These are phyloP conservation scores for Grosmannia serpens DNA, from an alignment of 2,329 filamentous ascomycete genomes.

Conservation along the genomic window DNA sequence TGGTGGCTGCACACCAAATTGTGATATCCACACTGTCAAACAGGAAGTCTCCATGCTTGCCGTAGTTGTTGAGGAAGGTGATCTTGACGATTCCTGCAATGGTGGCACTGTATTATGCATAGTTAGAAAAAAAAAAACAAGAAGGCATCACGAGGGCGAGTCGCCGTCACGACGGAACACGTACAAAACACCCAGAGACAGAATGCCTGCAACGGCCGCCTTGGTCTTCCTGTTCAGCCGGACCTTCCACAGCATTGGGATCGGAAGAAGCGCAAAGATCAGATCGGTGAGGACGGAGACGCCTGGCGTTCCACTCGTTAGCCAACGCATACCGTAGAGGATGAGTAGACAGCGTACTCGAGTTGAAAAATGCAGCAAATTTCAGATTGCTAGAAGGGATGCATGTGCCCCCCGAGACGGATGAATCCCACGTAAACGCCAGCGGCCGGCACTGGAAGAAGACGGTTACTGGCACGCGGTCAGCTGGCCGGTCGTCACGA, in stretches of 20 bases:
- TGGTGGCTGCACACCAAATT: conserved; percentile 14
- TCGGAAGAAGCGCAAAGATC: conserved; percentile 17
- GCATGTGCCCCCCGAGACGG: conserved; percentile 12
- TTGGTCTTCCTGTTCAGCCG: conserved; percentile 19
- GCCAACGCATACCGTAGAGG: not conserved
- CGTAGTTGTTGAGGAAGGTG: conserved; percentile 15
- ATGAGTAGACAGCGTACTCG: not conserved
- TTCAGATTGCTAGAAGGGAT: conserved; percentile 15
- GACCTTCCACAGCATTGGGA: conserved; percentile 19
- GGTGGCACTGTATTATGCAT: conserved; percentile 9
- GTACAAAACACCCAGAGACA: conserved; percentile 17
- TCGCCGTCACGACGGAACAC: not conserved
- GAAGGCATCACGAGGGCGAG: not conserved
- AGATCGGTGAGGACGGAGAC: conserved; percentile 18
- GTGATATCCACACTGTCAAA: conserved; percentile 18
- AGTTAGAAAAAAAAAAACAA: too few species aligned
- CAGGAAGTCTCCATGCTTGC: conserved; percentile 17
- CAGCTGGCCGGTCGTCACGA: not conserved
- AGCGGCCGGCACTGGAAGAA: conserved; percentile 17
- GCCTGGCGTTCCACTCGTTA: conserved; percentile 8
- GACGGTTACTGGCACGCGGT: conserved; percentile 13
- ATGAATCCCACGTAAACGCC: conserved; percentile 14
- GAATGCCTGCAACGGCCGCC: conserved; percentile 14
- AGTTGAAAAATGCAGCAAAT: conserved; percentile 15
- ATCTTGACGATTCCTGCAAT: conserved; percentile 18